phyloP scores from a whole-genome alignment of 2,329 filamentous ascomycete genomes.

The Dothiorella sarmentorum region DNA sequence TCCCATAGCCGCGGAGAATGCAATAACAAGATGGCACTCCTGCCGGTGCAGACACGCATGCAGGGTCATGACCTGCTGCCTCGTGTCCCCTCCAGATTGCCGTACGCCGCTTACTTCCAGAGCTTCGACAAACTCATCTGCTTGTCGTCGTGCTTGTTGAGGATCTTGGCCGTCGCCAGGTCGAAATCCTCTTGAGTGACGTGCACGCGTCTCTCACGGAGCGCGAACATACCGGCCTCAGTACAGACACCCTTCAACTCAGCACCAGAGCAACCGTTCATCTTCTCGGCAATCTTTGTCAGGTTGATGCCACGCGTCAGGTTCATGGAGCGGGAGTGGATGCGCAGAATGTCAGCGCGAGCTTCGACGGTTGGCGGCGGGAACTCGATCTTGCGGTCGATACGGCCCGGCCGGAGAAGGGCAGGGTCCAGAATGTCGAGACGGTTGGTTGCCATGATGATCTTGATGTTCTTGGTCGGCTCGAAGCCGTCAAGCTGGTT shows the following conservation, averaged over 20 bases:
- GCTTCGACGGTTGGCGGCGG: slow-evolving; percentile 95
- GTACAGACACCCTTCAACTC: slow-evolving; percentile 99
- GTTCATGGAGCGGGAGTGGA: slow-evolving; percentile 98
- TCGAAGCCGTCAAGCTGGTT: slow-evolving; percentile 99
- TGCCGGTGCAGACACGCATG: slow-evolving; percentile 1
- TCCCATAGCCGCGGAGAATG: not conserved
- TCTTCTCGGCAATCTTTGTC: slow-evolving; percentile 98
- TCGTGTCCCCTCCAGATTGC: not conserved
- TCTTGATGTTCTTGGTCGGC: slow-evolving; percentile 99
- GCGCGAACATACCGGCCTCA: slow-evolving; percentile 96
- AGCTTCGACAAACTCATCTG: slow-evolving; percentile 86
- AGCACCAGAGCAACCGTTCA: slow-evolving; percentile 97
- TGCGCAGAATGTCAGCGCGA: slow-evolving; percentile 93
- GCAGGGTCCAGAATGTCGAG: slow-evolving; percentile 96
- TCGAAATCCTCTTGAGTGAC: slow-evolving; percentile 99
- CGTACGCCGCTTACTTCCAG: slow-evolving; percentile 59
- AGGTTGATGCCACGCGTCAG: slow-evolving; percentile 95
- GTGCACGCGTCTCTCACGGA: slow-evolving; percentile 92
- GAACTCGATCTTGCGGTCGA: slow-evolving; percentile 99
- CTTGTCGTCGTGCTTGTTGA: slow-evolving; percentile 99
- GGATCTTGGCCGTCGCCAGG: slow-evolving; percentile 94
- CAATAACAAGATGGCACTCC: not conserved
- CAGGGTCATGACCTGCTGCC: not conserved
- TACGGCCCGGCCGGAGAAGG: slow-evolving; percentile 89
- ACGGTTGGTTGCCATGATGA: slow-evolving; percentile 99